Conservation (phyloP, 2,329 filamentous ascomycete genomes). For the Coniochaeta sp. region DNA sequence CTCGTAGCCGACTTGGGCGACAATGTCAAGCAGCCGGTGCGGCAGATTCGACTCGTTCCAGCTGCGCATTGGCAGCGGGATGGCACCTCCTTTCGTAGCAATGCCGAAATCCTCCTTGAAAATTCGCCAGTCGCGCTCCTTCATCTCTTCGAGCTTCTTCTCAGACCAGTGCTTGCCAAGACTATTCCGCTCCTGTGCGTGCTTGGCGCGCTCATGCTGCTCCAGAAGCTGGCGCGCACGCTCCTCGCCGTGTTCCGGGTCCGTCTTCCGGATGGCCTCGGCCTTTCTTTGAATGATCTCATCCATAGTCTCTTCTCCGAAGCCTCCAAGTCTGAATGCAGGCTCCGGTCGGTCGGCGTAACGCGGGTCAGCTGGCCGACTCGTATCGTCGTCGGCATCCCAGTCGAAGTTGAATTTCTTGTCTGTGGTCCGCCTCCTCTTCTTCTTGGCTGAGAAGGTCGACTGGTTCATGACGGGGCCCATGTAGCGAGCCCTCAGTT, state of each 20-base stretch:
- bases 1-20: conserved; percentile 79
- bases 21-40: conserved; percentile 68
- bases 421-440: conserved; percentile 83
- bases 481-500: conserved; percentile 78
- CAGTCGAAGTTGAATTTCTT: conserved; percentile 99
- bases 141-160: conserved; percentile 88
- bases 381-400: conserved; percentile 93
- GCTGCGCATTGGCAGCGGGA: conserved; percentile 93
- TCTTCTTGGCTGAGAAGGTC: conserved; percentile 92
- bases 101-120: conserved; percentile 99
- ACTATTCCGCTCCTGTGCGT: conserved; percentile 64
- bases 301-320: conserved; percentile 48
- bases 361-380: conserved; percentile 70
- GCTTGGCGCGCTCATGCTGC: conserved; percentile 71
- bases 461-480: conserved; percentile 77
- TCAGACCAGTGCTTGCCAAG: conserved; percentile 94
- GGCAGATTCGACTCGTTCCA: conserved; percentile 86
- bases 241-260: conserved; percentile 66
- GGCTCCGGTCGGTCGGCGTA: conserved; percentile 63
- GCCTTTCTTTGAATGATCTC: conserved; percentile 51
- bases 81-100: conserved; percentile 80
- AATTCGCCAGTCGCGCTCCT: conserved; percentile 96
- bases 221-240: conserved; percentile 77
- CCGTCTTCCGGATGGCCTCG: conserved; percentile 64
- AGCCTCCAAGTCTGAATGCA: conserved; percentile 50